These are phyloP conservation scores for Patellaria atrata DNA, from an alignment of 495 filamentous ascomycete species.

Conservation along the genomic window DNA sequence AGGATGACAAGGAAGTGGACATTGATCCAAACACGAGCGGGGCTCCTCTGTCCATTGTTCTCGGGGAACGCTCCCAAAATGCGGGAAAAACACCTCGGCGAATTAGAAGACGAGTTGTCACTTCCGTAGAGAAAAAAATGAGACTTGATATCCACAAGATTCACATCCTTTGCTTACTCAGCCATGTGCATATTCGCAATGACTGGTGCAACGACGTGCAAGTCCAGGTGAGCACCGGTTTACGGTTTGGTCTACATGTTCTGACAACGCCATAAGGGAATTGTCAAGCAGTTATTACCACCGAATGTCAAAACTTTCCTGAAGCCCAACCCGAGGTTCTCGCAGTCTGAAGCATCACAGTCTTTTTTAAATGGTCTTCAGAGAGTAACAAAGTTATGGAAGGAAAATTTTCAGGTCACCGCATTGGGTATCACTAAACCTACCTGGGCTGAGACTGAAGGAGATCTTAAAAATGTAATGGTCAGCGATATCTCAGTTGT, in stretches of 20 bases:
- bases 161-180: constrained; percentile 69
- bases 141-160: constrained; percentile 71
- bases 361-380: constrained; percentile 67
- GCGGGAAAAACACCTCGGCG: constrained; percentile 30
- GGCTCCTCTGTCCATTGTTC: constrained; percentile 40
- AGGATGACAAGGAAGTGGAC: constrained; percentile 24
- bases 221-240: constrained; percentile 40
- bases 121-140: constrained; percentile 51
- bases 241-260: not conserved
- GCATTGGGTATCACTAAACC: constrained; percentile 54
- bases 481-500: constrained; percentile 17
- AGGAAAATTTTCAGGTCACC: constrained; percentile 49
- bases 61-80: constrained; percentile 33
- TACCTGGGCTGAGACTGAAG: constrained; percentile 53
- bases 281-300: constrained; percentile 47
- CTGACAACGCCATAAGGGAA: constrained; percentile 23
- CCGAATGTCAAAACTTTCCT: constrained; percentile 48
- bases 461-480: constrained; percentile 41
- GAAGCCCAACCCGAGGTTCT: constrained; percentile 44
- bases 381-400: constrained; percentile 52
- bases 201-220: constrained; percentile 72
- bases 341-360: constrained; percentile 55
- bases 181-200: constrained; percentile 61
- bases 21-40: constrained; percentile 23
- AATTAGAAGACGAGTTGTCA: constrained; percentile 38